Conservation (phyloP, 176 grass and related monocot genomes). For the Tuctoria greenei region DNA sequence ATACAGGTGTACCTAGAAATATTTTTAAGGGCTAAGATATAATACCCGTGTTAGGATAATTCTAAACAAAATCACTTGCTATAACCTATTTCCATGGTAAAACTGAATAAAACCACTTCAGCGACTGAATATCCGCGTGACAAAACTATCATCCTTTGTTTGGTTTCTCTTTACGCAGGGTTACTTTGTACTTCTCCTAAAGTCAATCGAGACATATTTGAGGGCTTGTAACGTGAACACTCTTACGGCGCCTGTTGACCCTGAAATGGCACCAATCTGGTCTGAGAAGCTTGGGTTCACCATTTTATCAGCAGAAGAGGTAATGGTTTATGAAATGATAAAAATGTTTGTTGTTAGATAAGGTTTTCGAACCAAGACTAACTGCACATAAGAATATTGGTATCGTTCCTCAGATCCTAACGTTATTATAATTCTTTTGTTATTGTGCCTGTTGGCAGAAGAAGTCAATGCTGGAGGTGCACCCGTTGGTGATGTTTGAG, state of each 20-base stretch:
- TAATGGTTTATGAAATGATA: constrained; percentile 27
- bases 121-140: background rate
- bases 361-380: background rate
- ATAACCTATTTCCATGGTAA: background rate
- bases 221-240: constrained; percentile 45
- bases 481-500: constrained; percentile 52
- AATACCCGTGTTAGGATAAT: constrained; percentile 3
- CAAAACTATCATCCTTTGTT: background rate
- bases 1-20: background rate
- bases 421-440: background rate
- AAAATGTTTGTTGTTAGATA: background rate
- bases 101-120: background rate
- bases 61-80: background rate
- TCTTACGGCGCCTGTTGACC: constrained; percentile 50
- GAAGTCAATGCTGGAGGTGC: constrained; percentile 26
- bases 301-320: constrained; percentile 59
- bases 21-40: background rate
- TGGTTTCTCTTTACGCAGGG: constrained; percentile 49
- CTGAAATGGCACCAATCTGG: constrained; percentile 68
- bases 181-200: constrained; percentile 61
- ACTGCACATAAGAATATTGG: background rate
- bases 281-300: constrained; percentile 74
- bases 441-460: constrained; percentile 37
- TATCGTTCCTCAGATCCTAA: background rate
- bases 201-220: constrained; percentile 52